Percentiles rank a stretch among this genome's conserved stretches.
Evolutionary conservation across 495 filamentous ascomycete species (phyloP).

Genomic region (Lophiostoma macrostomum): DNA sequence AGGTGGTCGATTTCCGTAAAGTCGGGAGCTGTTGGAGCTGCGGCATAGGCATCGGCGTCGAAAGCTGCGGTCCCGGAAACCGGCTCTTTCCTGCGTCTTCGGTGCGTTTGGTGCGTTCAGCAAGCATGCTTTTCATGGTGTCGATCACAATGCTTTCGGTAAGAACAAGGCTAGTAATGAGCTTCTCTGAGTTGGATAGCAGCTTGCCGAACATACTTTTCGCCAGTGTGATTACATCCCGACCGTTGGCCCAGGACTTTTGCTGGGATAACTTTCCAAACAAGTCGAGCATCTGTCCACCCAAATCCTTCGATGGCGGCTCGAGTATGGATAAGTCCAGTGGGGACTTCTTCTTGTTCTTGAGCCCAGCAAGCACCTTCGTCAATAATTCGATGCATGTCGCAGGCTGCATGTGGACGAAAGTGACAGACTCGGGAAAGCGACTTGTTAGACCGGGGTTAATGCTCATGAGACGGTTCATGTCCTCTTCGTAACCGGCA

Average conservation of each 20-base stretch:
- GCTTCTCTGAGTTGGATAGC: conserved; percentile 33
- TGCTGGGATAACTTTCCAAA: conserved; percentile 48
- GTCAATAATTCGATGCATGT: conserved; percentile 47
- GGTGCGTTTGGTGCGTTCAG: conserved; percentile 17
- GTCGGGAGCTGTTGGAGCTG: not conserved
- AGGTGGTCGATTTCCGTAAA: too few relatives aligned
- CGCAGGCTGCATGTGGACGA: conserved; percentile 44
- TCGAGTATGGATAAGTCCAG: conserved; percentile 32
- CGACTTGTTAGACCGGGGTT: conserved; percentile 59
- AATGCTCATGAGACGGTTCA: conserved; percentile 63
- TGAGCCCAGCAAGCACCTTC: conserved; percentile 20
- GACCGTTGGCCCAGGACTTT: conserved; percentile 64
- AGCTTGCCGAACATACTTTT: conserved; percentile 51
- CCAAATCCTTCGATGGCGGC: conserved; percentile 17
- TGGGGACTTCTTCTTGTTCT: conserved; percentile 21
- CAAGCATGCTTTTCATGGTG: conserved; percentile 9
- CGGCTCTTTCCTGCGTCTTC: conserved; percentile 2
- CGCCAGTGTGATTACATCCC: conserved; percentile 59
- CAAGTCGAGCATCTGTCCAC: conserved; percentile 31
- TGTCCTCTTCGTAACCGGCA: conserved; percentile 69
- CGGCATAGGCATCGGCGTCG: not conserved
- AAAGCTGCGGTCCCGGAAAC: not conserved
- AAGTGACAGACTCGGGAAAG: conserved; percentile 59
- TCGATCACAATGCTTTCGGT: conserved; percentile 12
- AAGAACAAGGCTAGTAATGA: conserved; percentile 8